Conservation (phyloP, 257 asterid genomes). For the Solanum clarkiae region DNA sequence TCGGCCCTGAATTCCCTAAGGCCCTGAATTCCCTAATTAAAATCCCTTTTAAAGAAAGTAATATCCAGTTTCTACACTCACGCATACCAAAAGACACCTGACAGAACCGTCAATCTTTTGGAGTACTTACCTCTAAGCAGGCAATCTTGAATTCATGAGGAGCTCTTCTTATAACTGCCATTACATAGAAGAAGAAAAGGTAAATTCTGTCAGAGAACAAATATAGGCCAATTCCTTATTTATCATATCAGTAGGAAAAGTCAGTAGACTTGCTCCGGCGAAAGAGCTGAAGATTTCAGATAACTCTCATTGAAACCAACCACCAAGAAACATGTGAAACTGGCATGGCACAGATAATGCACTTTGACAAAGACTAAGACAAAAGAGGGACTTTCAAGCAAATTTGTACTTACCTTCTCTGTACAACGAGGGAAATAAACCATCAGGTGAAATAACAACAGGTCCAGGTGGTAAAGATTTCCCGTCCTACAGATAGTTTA, state of each 20-base stretch:
- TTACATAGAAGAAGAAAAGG: slow-evolving; percentile 1
- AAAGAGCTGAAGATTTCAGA: not conserved
- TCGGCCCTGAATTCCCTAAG: not conserved
- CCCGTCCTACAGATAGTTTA: slow-evolving; percentile 63
- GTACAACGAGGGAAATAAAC: slow-evolving; percentile 84
- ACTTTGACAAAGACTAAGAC: not conserved
- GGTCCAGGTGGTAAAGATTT: slow-evolving; percentile 94
- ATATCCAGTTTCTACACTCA: not conserved
- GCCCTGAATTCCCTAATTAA: not conserved
- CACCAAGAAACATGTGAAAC: not conserved
- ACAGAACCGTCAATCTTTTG: not conserved
- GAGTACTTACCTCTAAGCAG: slow-evolving; percentile 79
- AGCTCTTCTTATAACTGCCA: slow-evolving; percentile 91
- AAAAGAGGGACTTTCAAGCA: not conserved
- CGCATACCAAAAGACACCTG: not conserved
- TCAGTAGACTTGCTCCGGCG: not conserved
- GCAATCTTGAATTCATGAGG: slow-evolving; percentile 99
- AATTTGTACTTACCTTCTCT: slow-evolving; percentile 59
- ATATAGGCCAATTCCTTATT: not conserved
- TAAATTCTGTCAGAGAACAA: slow-evolving; percentile 1
- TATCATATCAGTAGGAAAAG: not conserved
- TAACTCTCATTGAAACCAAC: not conserved
- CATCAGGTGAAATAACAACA: slow-evolving; percentile 98
- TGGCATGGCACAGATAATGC: not conserved
- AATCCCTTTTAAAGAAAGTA: not conserved